Evolutionary conservation across 306 rosid genomes (phyloP).

Genomic region (Ochetophila trinervis): DNA sequence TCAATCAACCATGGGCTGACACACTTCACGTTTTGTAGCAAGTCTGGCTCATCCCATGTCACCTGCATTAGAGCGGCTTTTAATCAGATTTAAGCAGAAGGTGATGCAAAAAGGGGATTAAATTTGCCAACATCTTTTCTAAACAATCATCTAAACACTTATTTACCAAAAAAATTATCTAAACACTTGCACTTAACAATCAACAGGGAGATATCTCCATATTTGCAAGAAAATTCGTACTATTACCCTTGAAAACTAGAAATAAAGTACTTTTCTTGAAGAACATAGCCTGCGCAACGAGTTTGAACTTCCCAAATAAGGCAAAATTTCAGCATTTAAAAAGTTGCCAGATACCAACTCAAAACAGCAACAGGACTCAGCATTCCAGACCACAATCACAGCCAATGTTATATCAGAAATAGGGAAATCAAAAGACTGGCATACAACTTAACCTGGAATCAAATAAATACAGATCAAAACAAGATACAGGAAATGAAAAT

Average conservation of each 20-base stretch:
- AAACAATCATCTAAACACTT: no score
- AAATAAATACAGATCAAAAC: not conserved
- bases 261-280: no score
- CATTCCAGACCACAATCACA: slow-evolving; percentile 7
- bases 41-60: slow-evolving; percentile 97
- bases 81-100: not conserved
- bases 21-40: slow-evolving; percentile 96
- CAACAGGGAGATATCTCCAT: no score
- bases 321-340: not conserved
- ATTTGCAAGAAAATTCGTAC: no score
- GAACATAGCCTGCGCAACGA: no score
- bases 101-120: slow-evolving; percentile 3
- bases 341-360: no score
- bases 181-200: no score
- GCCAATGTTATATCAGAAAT: not conserved
- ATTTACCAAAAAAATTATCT: no score
- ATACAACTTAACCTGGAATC: not conserved
- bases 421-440: not conserved
- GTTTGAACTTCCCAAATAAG: no score
- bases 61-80: slow-evolving; percentile 48
- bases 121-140: not conserved
- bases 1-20: slow-evolving; percentile 97
- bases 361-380: not conserved
- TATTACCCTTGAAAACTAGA: no score
- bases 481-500: not conserved